Base-by-base conservation (phyloP, 2,329 filamentous ascomycete species). In the Chrysosphaeria jannelii region DNA sequence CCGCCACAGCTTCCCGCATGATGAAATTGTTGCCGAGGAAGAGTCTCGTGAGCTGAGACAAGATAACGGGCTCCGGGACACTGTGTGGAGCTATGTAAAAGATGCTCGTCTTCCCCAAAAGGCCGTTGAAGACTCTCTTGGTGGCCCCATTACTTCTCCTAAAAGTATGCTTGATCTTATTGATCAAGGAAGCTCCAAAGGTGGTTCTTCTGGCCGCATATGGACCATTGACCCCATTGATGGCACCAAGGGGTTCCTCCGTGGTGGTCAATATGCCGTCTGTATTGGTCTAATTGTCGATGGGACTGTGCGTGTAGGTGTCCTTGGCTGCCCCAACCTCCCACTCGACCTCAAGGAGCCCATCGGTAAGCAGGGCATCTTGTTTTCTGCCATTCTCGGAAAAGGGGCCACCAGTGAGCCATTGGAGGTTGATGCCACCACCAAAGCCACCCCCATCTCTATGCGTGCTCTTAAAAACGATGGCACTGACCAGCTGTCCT, bases 171-270 rank as follows among this genome's bases (percentile, higher is more conserved):
- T 59, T 23, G 51, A 60, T 32, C 46, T 66, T 19, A 64, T 75
- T 33, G 68, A 74, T 46, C 44, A 46, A 29, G 68, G 68, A 20
- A 59, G 58, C 39, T 74, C 66, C 44, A 46, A 57, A 27, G 76
- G 76, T 29, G 76, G 76, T 14, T 43, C 48, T 29, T 55, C 51
- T 32, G 78, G 76, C 30, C 57, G 85, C 33, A 75, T 93, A 43
- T 97, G 85, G 85, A 74, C 81, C 19, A 65, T 97, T 27, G 85
- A 97, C 45, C 85, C 85, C 28, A 91, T 97, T 31, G 85, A 97
- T 44, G 85, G 85, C 33, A 97, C 85, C 25, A 90, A 91, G 50
- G 88, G 85, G 14, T 97, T 97, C 50, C 53, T 97, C 29, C 63
- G 88, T 30, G 85, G 85, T 25, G 88, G 79, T 19, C 85, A 97